Evolutionary conservation across 2,329 filamentous ascomycete genomes (phyloP).

Genomic region (Ophiocordyceps camponoti-saundersi): DNA sequence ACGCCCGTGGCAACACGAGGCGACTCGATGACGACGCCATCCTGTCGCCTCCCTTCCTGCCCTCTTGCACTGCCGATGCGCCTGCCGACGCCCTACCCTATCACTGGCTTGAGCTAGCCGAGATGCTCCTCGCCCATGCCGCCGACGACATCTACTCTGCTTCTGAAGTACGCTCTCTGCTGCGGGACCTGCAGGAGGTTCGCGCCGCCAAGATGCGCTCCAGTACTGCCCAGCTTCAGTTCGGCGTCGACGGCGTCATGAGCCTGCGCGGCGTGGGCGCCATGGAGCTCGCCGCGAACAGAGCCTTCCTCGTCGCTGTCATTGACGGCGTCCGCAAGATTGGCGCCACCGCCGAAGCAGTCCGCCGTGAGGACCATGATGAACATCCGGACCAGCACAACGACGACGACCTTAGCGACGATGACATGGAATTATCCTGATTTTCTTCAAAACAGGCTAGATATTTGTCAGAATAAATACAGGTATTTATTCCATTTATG

Average conservation of each 20-base stretch:
- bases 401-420: slow-evolving; percentile 42
- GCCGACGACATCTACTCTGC: slow-evolving; percentile 63
- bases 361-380: slow-evolving; percentile 61
- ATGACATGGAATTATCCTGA: slow-evolving; percentile 23
- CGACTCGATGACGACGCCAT: slow-evolving; percentile 15
- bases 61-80: slow-evolving; percentile 53
- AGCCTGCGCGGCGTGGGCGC: slow-evolving; percentile 61
- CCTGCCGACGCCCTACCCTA: slow-evolving; percentile 64
- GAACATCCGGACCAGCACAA: slow-evolving; percentile 42
- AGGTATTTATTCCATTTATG: too few relatives aligned
- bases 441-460: too few relatives aligned
- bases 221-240: slow-evolving; percentile 55
- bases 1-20: slow-evolving; percentile 25
- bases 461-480: too few relatives aligned
- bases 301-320: slow-evolving; percentile 69
- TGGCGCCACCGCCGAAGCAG: slow-evolving; percentile 63
- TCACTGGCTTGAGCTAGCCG: slow-evolving; percentile 86
- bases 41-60: slow-evolving; percentile 60
- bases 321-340: slow-evolving; percentile 79
- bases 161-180: slow-evolving; percentile 54
- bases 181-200: slow-evolving; percentile 74
- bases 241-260: slow-evolving; percentile 54
- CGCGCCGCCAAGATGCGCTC: slow-evolving; percentile 76
- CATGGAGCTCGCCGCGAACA: slow-evolving; percentile 80
- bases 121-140: slow-evolving; percentile 73